phyloP scores from a whole-genome alignment of 1,284 basidiomycete species.

The Cryptococcus hybrid region DNA sequence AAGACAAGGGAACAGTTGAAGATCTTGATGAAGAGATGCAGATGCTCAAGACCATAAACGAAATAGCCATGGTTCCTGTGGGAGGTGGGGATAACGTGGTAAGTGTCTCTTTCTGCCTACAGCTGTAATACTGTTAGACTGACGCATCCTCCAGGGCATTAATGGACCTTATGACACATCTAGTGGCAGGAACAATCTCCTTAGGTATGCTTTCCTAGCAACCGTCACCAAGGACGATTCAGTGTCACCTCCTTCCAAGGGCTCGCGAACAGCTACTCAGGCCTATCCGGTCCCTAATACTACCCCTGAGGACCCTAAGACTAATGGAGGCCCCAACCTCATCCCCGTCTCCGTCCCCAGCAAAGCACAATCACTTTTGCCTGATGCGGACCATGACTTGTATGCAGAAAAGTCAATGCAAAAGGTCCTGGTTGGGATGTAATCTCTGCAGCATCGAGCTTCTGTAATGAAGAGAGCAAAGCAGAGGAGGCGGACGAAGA shows the following conservation, averaged over 20 bases:
- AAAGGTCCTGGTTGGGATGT: constrained; percentile 4
- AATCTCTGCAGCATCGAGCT: constrained; percentile 5
- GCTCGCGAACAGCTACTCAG: constrained; percentile 1
- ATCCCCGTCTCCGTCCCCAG: too few species aligned
- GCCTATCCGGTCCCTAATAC: background rate
- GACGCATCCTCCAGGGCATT: background rate
- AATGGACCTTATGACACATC: constrained; percentile 3
- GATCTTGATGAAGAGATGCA: background rate
- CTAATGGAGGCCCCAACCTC: too few species aligned
- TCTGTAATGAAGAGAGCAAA: constrained; percentile 9
- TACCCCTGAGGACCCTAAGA: too few species aligned
- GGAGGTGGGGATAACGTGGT: constrained; percentile 4
- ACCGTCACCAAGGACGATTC: constrained; percentile 3
- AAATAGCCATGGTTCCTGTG: background rate
- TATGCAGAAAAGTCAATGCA: background rate
- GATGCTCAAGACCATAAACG: background rate
- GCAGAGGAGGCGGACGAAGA: constrained; percentile 10
- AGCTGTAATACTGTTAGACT: background rate
- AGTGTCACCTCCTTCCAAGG: constrained; percentile 1
- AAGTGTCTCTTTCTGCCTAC: background rate
- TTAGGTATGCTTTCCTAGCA: constrained; percentile 8
- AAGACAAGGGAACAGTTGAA: background rate
- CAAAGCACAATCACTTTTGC: too few species aligned
- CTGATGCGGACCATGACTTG: background rate
- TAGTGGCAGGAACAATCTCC: constrained; percentile 8